These are phyloP conservation scores for Epichloe scottii DNA, from an alignment of 2,329 filamentous ascomycete genomes.

Conservation along the genomic window DNA sequence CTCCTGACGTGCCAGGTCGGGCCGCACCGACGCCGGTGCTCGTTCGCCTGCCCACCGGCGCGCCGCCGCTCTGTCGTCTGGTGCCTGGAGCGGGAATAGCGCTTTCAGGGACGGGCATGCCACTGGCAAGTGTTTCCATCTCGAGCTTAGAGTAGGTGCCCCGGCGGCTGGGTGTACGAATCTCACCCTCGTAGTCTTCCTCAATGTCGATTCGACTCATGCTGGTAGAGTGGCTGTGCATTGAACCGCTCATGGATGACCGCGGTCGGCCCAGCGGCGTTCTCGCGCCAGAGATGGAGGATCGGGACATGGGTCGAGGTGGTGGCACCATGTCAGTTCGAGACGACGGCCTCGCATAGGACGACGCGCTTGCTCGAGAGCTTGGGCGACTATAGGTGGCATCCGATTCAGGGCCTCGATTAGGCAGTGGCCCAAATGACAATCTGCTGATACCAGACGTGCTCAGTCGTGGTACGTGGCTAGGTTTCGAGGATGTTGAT, in stretches of 20 bases:
- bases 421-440: constrained; percentile 50
- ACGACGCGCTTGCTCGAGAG: constrained; percentile 55
- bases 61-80: constrained; percentile 32
- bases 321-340: constrained; percentile 40
- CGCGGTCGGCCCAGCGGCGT: constrained; percentile 58
- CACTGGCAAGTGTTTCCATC: constrained; percentile 23
- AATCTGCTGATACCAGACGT: constrained; percentile 50
- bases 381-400: constrained; percentile 51
- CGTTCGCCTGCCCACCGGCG: constrained; percentile 29
- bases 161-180: constrained; percentile 41
- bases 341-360: constrained; percentile 40
- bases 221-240: constrained; percentile 45
- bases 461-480: constrained; percentile 46
- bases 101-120: constrained; percentile 30
- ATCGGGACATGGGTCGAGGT: constrained; percentile 51
- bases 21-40: constrained; percentile 24
- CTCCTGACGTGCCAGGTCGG: constrained; percentile 20
- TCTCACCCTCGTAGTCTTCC: constrained; percentile 25
- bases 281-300: constrained; percentile 46
- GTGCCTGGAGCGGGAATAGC: constrained; percentile 33
- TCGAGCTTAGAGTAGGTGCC: constrained; percentile 40
- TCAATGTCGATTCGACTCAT: constrained; percentile 41
- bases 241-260: constrained; percentile 56
- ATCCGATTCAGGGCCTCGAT: constrained; percentile 36
- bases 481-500: constrained; percentile 26